A percentile compares a stretch with the other conserved stretches of the same genome.
These are phyloP conservation scores for Meripilus lineatus DNA, from an alignment of 1,284 basidiomycete species.

Conservation along the genomic window DNA sequence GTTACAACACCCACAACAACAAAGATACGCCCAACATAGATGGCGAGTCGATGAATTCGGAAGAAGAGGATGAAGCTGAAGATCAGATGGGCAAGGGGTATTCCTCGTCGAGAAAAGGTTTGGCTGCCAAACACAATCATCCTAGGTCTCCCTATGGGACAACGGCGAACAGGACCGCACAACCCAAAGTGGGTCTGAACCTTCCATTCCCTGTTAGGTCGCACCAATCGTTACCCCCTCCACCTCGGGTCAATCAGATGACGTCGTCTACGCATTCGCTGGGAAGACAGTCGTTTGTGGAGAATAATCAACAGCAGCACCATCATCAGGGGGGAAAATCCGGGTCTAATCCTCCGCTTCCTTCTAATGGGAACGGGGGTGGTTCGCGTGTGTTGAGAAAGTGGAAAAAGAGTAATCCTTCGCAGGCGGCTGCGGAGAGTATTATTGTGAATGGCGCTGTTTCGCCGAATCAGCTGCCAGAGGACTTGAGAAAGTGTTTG, in stretches of 20 bases:
- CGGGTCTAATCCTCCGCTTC: slow-evolving; percentile 19
- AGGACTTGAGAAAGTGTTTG: slow-evolving; percentile 80
- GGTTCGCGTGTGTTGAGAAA: slow-evolving; percentile 56
- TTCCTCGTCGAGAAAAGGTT: slow-evolving; percentile 30
- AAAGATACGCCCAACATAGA: slow-evolving; percentile 57
- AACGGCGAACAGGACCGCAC: slow-evolving; percentile 35
- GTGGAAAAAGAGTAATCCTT: slow-evolving; percentile 57
- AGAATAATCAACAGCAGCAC: slow-evolving; percentile 38
- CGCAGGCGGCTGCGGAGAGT: slow-evolving; percentile 34
- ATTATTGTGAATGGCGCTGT: slow-evolving; percentile 40
- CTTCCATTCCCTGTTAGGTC: slow-evolving; percentile 76
- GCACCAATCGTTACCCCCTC: slow-evolving; percentile 75
- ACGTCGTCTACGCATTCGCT: slow-evolving; percentile 64
- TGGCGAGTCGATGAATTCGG: slow-evolving; percentile 65
- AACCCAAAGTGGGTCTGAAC: slow-evolving; percentile 34
- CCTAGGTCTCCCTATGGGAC: slow-evolving; percentile 73
- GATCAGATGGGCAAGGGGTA: slow-evolving; percentile 49
- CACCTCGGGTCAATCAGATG: slow-evolving; percentile 47
- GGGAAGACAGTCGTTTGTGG: slow-evolving; percentile 53
- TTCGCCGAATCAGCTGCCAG: slow-evolving; percentile 74
- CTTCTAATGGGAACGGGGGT: slow-evolving; percentile 33
- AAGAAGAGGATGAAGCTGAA: slow-evolving; percentile 61
- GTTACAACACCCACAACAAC: no score
- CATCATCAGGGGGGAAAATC: slow-evolving; percentile 17
- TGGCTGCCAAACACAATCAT: slow-evolving; percentile 55